Conservation (phyloP, 1,284 basidiomycete species). For the Cutaneotrichosporon mucoides region DNA sequence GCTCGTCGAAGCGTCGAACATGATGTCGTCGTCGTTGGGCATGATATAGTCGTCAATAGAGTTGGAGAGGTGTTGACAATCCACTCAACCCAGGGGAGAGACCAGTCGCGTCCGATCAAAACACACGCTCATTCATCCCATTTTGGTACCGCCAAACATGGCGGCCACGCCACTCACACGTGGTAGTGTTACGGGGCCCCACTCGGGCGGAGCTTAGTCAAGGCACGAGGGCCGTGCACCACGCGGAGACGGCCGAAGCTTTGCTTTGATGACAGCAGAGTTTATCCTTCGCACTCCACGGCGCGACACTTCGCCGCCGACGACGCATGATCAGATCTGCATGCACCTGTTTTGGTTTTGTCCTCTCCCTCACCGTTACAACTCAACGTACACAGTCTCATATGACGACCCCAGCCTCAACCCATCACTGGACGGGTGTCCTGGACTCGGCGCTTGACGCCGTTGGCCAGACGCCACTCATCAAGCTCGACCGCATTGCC, state of each 20-base stretch:
- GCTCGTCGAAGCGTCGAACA: conserved; percentile 17
- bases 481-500: conserved; percentile 78
- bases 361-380: too few relatives aligned
- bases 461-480: conserved; percentile 85
- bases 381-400: neutral
- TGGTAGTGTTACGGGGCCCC: neutral
- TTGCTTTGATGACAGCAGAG: neutral
- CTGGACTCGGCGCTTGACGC: conserved; percentile 75
- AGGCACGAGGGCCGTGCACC: neutral
- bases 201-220: neutral
- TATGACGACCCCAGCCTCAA: conserved; percentile 3
- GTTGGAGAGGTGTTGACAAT: neutral
- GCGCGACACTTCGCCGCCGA: neutral
- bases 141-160: too few relatives aligned
- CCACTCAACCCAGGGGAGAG: neutral
- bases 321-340: neutral
- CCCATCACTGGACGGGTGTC: conserved; percentile 52
- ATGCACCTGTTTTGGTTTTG: neutral
- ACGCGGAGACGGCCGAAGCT: neutral
- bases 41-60: neutral
- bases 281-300: neutral
- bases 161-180: neutral
- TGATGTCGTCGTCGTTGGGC: conserved; percentile 1
- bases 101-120: conserved; percentile 8
- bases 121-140: neutral